Evolutionary conservation across 305 asterid species (phyloP).

Genomic region (Fraxinus nigra): DNA sequence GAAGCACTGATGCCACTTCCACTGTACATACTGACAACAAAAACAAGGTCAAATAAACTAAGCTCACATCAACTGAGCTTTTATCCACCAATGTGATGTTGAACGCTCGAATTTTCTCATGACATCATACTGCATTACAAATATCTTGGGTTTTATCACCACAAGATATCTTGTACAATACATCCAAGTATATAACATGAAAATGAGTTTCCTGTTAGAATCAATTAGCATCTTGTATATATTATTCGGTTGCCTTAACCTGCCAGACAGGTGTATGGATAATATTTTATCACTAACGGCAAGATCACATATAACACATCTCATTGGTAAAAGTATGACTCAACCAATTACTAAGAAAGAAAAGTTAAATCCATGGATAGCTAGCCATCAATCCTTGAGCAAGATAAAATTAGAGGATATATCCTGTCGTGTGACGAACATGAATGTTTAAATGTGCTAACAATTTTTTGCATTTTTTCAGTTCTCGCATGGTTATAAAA

Average conservation of each 20-base stretch:
- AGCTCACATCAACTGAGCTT: conserved; percentile 1
- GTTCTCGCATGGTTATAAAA: neutral
- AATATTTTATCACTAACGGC: neutral
- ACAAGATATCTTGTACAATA: neutral
- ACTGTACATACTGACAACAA: neutral
- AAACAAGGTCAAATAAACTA: conserved; percentile 1
- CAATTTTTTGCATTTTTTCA: neutral
- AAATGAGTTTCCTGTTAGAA: neutral
- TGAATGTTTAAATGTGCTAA: neutral
- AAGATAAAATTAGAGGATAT: neutral
- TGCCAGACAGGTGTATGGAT: neutral
- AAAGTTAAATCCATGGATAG: neutral
- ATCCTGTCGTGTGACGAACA: neutral
- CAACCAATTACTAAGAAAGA: neutral
- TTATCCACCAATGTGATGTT: neutral
- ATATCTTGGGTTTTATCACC: neutral
- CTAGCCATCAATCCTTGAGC: neutral
- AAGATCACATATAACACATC: neutral
- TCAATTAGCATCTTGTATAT: neutral
- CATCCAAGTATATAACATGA: neutral
- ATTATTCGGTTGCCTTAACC: neutral
- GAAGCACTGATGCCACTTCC: conserved; percentile 4
- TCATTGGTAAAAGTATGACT: neutral
- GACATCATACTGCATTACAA: neutral
- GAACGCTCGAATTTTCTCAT: neutral